Base-by-base conservation (phyloP, 2,329 filamentous ascomycete genomes). In the Pseudogymnoascus verrucosus region DNA sequence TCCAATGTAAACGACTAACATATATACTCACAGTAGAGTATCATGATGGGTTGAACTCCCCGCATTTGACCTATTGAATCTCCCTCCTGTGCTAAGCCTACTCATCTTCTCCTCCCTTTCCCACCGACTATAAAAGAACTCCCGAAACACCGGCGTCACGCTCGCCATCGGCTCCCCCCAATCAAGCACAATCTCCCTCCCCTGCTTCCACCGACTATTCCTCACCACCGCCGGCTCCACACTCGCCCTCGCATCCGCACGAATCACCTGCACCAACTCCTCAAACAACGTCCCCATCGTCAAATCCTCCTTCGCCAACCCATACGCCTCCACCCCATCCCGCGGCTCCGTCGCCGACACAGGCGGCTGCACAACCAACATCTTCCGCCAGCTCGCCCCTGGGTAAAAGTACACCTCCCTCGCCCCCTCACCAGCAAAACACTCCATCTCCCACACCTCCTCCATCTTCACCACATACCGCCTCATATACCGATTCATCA, bases 331-430 rank as follows among this genome's bases (percentile, higher is more conserved):
- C 4, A 57, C 51, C 28, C 28, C 51, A 34, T 57, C 28, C 7
- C 28, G 51, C 16, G 5, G 2, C n/a, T 16, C 28, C 28, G 16
- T 36, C 28, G 28, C 51, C 51, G 51, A 57, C n/a, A 57, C 51
- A 57, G 51, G 51, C 51, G 51, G 51, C 51, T 57, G 51, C 51
- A 57, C 51, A 36, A 57, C 51, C 11, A 57, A 14, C 51, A 57
- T 57, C 51, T 28, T 34, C 28, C 51, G n/a, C 51, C 51, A 57
- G 28, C 51, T 57, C n/a, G 51, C 51, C 10, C n/a, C n/a, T 3
- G 51, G 51, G 11, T 36, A 34, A 34, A 57, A 57, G 3, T 12
- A 57, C 28, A 10, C 28, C 26, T 14, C n/a, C 51, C 16, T 57
- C 10, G 51, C 51, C 51, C 19, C 28, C 0, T 57, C 51, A 8